Percentiles rank a stretch among this genome's conserved stretches.
Evolutionary conservation across 257 asterid genomes (phyloP).

Genomic region (Handroanthus guayacan): DNA sequence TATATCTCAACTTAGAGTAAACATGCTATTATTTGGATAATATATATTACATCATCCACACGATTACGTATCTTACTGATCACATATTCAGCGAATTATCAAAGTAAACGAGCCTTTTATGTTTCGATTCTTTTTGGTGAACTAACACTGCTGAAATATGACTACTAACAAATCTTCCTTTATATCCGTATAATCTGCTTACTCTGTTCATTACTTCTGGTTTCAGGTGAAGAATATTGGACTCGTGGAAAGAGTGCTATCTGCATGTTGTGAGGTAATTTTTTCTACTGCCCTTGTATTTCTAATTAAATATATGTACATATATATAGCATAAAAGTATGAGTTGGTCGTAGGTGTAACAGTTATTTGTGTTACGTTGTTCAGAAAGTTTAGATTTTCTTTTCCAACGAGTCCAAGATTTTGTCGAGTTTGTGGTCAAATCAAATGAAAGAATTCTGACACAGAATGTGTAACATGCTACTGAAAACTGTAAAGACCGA

Average conservation of each 20-base stretch:
- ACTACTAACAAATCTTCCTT: not conserved
- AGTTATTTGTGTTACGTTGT: slow-evolving; percentile 13
- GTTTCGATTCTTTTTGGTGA: slow-evolving; percentile 29
- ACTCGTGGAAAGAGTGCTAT: slow-evolving; percentile 62
- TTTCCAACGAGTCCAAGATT: slow-evolving; percentile 18
- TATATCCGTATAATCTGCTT: slow-evolving; percentile 31
- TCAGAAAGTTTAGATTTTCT: slow-evolving; percentile 29
- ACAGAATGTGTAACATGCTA: not conserved
- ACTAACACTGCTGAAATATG: slow-evolving; percentile 10
- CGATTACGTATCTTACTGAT: too few species aligned
- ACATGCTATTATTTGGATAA: too few species aligned
- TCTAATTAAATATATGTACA: slow-evolving; percentile 9
- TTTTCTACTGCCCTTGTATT: slow-evolving; percentile 32
- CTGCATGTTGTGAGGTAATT: slow-evolving; percentile 87
- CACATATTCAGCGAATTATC: too few species aligned
- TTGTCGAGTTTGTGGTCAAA: slow-evolving; percentile 23
- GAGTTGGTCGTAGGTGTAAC: slow-evolving; percentile 9
- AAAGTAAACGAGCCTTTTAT: not conserved
- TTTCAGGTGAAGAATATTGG: slow-evolving; percentile 68
- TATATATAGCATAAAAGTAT: slow-evolving; percentile 14
- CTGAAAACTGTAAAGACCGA: not conserved
- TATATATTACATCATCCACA: too few species aligned
- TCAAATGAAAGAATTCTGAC: slow-evolving; percentile 25
- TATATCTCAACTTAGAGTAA: too few species aligned
- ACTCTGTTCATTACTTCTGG: slow-evolving; percentile 44